Base-by-base conservation (phyloP, 2,329 filamentous ascomycete genomes). In the Chaetothyriales sp. region DNA sequence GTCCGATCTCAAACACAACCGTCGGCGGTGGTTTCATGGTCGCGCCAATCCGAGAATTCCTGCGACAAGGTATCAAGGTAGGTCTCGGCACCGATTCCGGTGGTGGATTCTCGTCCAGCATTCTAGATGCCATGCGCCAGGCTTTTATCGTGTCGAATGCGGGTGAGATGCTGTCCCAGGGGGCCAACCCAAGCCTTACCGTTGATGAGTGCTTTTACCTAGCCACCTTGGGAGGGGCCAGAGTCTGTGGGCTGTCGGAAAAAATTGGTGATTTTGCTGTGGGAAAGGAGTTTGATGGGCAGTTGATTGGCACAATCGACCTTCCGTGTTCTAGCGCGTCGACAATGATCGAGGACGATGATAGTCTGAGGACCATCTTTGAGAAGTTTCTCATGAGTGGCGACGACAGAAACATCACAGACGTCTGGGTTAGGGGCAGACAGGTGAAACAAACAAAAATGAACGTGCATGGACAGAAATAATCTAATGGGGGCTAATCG, bases 301-400 rank as follows among this genome's bases (percentile, higher is more conserved):
- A 57, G 18, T 54, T 58, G 50, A 46, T 62, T 18, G 28, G 52
- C 10, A 60, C 56, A 1, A 10, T 47, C n/a, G 20, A 51, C 40
- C 37, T 20, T 51, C 64, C 64, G 15, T 73, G 74, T 0, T 25
- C 22, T 3, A 25, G 22, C 22, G 65, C 76, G 1, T 80, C 77
- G 69, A 73, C 78, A 0, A 73, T 75, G n/a, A 59, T 76, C 1
- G 74, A 81, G 55, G 71, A 76, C 0, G 66, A 65, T 0, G 78
- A 82, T 49, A 65, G 65, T 0, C 43, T 66, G 0, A 60, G 64
- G 46, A 73, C 66, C 0, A 66, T 80, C 15, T 77, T 82, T 54
- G 77, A 82, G 50, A 83, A 82, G 67, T 82, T 80, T 53, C 58
- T 82, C 40, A 81, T 82, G 76, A 82, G 78, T 1, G 80, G 77